Conservation (phyloP, 495 filamentous ascomycete species). For the Hypomontagnella submonticulosa region DNA sequence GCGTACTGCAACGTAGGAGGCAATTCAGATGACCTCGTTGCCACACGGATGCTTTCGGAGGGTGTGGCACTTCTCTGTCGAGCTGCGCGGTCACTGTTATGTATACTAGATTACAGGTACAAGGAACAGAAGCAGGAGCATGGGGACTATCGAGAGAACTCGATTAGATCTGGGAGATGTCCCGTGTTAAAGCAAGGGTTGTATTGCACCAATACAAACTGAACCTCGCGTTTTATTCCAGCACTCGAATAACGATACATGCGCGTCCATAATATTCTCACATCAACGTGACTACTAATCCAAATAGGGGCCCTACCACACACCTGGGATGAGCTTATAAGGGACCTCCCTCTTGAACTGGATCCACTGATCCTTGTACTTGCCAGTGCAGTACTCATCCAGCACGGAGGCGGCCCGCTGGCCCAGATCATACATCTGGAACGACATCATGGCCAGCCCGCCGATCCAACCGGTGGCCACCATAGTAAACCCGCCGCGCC, state of each 20-base stretch:
- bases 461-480: constrained; percentile 59
- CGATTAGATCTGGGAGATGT: background rate
- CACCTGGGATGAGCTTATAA: constrained; percentile 58
- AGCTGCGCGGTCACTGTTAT: constrained; percentile 4
- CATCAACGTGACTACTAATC: background rate
- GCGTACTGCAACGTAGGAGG: constrained; percentile 11
- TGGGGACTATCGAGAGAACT: background rate
- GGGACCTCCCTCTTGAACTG: constrained; percentile 57
- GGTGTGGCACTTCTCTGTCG: constrained; percentile 5
- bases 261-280: background rate
- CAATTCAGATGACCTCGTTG: constrained; percentile 18
- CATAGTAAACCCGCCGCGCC: constrained; percentile 64
- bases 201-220: background rate
- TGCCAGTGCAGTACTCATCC: constrained; percentile 61
- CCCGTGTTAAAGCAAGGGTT: constrained; percentile 9
- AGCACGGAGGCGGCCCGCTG: constrained; percentile 57
- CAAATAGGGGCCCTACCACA: constrained; percentile 43
- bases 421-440: constrained; percentile 60
- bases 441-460: constrained; percentile 51
- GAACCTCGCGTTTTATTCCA: background rate
- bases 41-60: constrained; percentile 1
- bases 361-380: constrained; percentile 59
- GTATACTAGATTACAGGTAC: constrained; percentile 43
- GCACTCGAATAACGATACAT: background rate
- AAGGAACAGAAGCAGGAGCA: background rate